These are phyloP conservation scores for Leishmania amazonensis DNA, from an alignment of 208 protist species.

Conservation along the genomic window DNA sequence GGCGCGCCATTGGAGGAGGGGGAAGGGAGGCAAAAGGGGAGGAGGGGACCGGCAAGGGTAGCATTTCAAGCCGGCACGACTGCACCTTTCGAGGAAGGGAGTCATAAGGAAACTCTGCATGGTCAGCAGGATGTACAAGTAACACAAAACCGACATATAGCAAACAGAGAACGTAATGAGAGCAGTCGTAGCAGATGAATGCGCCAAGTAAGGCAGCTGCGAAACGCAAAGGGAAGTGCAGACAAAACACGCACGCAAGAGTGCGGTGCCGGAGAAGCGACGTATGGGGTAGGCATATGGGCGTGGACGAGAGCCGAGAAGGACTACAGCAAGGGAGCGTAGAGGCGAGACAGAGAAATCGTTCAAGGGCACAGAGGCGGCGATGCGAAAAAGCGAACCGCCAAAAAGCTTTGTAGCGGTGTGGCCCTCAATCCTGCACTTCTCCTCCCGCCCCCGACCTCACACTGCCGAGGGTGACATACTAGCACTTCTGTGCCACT, in stretches of 20 bases:
- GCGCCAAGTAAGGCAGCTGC: slow-evolving; percentile 8
- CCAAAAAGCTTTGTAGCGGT: background rate
- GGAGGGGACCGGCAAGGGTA: no score
- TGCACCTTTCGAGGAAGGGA: background rate
- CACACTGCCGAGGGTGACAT: background rate
- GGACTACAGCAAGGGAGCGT: background rate
- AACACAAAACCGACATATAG: background rate
- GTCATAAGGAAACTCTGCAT: background rate
- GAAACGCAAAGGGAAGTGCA: background rate
- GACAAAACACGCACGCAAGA: background rate
- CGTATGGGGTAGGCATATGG: background rate
- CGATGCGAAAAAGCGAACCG: background rate
- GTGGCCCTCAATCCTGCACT: background rate
- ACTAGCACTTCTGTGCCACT: background rate
- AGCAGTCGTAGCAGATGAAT: slow-evolving; percentile 2
- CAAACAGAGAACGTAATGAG: background rate
- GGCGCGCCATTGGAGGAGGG: background rate
- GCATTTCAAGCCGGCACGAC: background rate
- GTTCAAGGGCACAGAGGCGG: background rate
- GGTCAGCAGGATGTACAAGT: background rate
- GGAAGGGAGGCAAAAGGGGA: background rate
- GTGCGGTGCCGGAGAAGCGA: background rate
- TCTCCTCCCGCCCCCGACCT: background rate
- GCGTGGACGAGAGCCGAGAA: background rate
- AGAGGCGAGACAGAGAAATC: background rate